Evolutionary conservation across 2,329 filamentous ascomycete species (phyloP).

Genomic region (Sclerotinia borealis): DNA sequence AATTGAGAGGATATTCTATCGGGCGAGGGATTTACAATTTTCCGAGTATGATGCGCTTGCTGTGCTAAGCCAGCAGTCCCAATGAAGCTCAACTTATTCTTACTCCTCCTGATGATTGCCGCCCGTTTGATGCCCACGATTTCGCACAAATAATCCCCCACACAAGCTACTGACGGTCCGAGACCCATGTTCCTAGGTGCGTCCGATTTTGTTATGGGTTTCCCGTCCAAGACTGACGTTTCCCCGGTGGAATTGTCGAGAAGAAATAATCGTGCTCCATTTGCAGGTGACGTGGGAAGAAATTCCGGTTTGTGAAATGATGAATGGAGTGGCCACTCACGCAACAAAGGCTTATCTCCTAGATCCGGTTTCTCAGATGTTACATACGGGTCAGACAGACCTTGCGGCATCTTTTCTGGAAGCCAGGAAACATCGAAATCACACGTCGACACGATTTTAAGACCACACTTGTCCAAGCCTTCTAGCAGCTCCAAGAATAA

Average conservation of each 20-base stretch:
- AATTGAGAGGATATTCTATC: neutral
- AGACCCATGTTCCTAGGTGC: neutral
- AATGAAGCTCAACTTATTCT: neutral
- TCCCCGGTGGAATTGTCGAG: neutral
- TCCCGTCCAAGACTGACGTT: neutral
- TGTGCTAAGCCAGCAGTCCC: conserved; percentile 1
- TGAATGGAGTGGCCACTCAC: neutral
- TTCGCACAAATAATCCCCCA: neutral
- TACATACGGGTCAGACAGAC: too few species aligned
- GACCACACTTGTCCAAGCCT: neutral
- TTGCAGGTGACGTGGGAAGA: neutral
- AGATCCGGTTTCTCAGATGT: neutral
- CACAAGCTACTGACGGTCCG: neutral
- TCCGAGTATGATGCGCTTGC: neutral
- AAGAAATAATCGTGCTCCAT: neutral
- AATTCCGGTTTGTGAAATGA: neutral
- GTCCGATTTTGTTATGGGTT: neutral
- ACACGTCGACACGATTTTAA: neutral
- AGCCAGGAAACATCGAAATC: neutral
- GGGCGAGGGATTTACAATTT: neutral
- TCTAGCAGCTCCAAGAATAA: conserved; percentile 11
- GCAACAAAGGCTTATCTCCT: neutral
- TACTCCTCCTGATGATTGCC: neutral
- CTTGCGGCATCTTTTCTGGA: neutral
- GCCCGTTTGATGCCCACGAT: neutral